Base-by-base conservation (phyloP, 805 yeast species). In the Metschnikowia aberdeeniae region DNA sequence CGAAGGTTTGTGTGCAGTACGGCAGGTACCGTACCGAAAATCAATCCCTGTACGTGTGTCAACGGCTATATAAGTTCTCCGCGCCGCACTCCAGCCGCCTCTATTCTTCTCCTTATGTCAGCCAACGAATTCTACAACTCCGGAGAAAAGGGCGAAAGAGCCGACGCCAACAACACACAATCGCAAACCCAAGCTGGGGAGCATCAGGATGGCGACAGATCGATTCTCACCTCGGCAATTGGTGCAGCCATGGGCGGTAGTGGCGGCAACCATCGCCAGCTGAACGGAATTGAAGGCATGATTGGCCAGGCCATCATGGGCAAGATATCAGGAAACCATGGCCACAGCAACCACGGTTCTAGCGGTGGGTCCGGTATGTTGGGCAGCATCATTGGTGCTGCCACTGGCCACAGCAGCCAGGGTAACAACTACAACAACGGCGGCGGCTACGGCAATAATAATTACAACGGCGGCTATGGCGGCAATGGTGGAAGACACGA, bases 81-180 rank as follows among this genome's bases (percentile, higher is more conserved):
- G 12, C 17, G 27, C 9, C 40, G n/a, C n/a, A 19, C 30, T 37
- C 19, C 27, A 11, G 40, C 20, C 27, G 40, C n/a, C n/a, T 33
- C 10, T 11, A 9, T 6, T 9, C 34, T 36, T 13, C n/a, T 30
- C 22, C 30, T 11, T 10, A 77, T 77, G 82, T 77, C 82, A 44
- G 81, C 81, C 49, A 76, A 77, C 78, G 81, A 77, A 45, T 77
- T 69, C 59, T 77, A 77, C 59, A 64, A 61, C 47, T 67, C 76
- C 9, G 77, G 74, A 42, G 68, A 59, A 7, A 49, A 57, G 42
- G 61, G 62, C 34, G 40, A 45, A 17, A 42, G 54, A 30, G 44
- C 34, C 14, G 51, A 47, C 37, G 6, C 7, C 5, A 22, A 31
- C 20, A 30, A 39, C 13, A 10, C 27, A 5, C 32, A 37, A 12